Conservation (phyloP, 129 eudicot genomes). For the Kitagawia praeruptora region DNA sequence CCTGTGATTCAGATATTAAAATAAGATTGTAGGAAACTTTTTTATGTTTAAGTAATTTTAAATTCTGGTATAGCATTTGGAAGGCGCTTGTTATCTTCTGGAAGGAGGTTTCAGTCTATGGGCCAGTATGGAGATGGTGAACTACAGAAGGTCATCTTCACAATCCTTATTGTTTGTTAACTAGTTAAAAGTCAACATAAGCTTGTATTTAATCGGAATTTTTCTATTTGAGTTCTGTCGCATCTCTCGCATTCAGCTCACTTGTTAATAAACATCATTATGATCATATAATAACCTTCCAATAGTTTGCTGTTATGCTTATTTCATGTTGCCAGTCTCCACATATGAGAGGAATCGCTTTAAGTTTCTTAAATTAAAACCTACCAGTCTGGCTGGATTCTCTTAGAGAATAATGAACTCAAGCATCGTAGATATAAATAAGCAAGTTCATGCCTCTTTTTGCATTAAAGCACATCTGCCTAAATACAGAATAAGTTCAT, state of each 20-base stretch:
- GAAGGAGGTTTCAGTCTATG: conserved; percentile 92
- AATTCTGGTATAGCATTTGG: conserved; percentile 65
- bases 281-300: not conserved
- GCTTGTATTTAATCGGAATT: not conserved
- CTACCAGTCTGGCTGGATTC: not conserved
- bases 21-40: conserved; percentile 6
- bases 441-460: not conserved
- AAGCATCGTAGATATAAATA: not conserved
- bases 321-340: not conserved
- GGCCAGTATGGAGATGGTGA: conserved; percentile 97
- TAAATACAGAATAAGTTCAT: not conserved
- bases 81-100: conserved; percentile 73
- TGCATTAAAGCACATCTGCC: not conserved
- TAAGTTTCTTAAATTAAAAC: not conserved
- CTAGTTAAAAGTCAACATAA: not conserved
- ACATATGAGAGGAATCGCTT: not conserved
- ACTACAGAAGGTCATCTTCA: conserved; percentile 55
- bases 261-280: not conserved
- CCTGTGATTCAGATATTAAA: not conserved
- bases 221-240: not conserved
- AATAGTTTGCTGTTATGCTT: not conserved
- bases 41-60: conserved; percentile 20
- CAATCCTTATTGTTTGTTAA: conserved; percentile 14
- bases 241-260: not conserved
- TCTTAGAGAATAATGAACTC: not conserved